A percentile compares a stretch with the other conserved stretches of the same genome.
phyloP scores from a whole-genome alignment of 148 eudicot species.

The Camellia japonica region DNA sequence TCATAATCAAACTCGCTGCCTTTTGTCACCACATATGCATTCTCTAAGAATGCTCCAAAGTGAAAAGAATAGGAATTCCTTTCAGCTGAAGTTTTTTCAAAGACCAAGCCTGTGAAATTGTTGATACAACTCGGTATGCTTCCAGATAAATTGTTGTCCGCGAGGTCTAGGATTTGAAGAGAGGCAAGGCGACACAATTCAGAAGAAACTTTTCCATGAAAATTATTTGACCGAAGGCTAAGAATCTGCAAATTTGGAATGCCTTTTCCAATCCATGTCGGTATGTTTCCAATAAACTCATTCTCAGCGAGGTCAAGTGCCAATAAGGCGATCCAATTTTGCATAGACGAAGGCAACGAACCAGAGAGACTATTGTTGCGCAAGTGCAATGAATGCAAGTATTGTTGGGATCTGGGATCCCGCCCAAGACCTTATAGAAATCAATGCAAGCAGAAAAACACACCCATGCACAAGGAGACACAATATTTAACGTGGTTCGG shows the following conservation, averaged over 20 bases:
- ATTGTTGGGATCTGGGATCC: no score
- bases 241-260: neutral
- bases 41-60: neutral
- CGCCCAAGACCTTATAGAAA: no score
- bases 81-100: neutral
- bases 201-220: neutral
- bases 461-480: no score
- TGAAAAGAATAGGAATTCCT: neutral
- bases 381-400: neutral
- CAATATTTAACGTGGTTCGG: no score
- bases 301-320: constrained; percentile 11
- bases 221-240: neutral
- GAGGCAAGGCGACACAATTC: neutral
- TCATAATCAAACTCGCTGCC: neutral
- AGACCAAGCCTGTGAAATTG: neutral
- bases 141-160: neutral
- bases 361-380: neutral
- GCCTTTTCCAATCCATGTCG: constrained; percentile 16
- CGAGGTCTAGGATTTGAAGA: neutral
- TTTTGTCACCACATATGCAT: neutral
- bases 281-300: constrained; percentile 14
- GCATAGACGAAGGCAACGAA: constrained; percentile 1
- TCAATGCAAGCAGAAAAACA: no score
- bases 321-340: neutral
- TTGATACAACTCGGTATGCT: neutral